These are phyloP conservation scores for Penicillium olsonii DNA, from an alignment of 2,329 filamentous ascomycete genomes.

Conservation along the genomic window DNA sequence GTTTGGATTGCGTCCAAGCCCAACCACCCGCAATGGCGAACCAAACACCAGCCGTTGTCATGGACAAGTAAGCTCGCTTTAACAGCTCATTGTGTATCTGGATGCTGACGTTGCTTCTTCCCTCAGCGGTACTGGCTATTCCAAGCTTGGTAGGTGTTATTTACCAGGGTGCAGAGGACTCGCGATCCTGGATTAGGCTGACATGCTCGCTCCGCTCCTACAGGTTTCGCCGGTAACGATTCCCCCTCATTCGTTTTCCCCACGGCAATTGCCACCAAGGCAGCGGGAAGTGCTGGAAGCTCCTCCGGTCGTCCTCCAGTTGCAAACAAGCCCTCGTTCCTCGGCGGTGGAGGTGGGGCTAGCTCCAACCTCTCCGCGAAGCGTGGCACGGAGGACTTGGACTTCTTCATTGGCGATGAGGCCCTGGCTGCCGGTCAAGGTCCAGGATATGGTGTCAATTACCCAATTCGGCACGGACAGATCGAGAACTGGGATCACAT, in stretches of 20 bases:
- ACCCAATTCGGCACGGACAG: constrained; percentile 96
- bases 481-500: constrained; percentile 99
- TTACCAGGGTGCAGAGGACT: constrained; percentile 10
- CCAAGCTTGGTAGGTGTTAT: constrained; percentile 80
- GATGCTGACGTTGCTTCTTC: constrained; percentile 22
- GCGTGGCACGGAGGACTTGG: constrained; percentile 93
- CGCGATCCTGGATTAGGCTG: constrained; percentile 31
- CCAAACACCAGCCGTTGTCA: constrained; percentile 99
- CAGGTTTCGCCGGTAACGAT: constrained; percentile 98
- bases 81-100: constrained; percentile 16
- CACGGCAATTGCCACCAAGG: constrained; percentile 96
- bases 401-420: constrained; percentile 99
- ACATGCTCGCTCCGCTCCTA: constrained; percentile 26
- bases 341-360: constrained; percentile 85
- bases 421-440: constrained; percentile 80
- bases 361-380: constrained; percentile 83
- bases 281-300: constrained; percentile 66
- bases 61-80: constrained; percentile 88
- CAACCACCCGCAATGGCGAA: constrained; percentile 70
- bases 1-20: constrained; percentile 5
- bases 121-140: constrained; percentile 94
- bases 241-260: constrained; percentile 99
- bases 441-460: constrained; percentile 93
- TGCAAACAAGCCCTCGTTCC: constrained; percentile 91
- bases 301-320: constrained; percentile 87